phyloP scores from a whole-genome alignment of 768 basidiomycete genomes.

The Xerocomellus amylosporus region DNA sequence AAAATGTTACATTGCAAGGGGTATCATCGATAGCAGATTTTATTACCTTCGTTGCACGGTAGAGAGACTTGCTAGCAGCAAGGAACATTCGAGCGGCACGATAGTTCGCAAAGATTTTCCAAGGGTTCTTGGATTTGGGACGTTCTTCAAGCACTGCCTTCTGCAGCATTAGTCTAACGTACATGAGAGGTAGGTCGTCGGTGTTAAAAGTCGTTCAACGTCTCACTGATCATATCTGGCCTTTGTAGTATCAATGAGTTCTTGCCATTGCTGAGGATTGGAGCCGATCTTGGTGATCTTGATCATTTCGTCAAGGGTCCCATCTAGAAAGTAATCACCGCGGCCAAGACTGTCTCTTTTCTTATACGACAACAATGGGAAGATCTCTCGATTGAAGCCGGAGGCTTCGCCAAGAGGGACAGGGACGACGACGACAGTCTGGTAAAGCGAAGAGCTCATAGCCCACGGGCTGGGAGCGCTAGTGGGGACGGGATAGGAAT shows the following conservation, averaged over 20 bases:
- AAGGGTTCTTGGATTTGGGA: slow-evolving; percentile 1
- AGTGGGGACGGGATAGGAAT: not conserved
- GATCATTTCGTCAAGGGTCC: not conserved
- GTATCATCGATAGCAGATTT: not conserved
- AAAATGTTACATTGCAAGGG: not conserved
- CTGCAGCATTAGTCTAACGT: not conserved
- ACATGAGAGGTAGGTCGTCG: not conserved
- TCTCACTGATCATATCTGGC: slow-evolving; percentile 2
- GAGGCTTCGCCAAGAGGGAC: slow-evolving; percentile 4
- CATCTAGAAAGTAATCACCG: slow-evolving; percentile 6
- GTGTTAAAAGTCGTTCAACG: not conserved
- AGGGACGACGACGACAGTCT: slow-evolving; percentile 3
- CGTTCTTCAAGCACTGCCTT: not conserved
- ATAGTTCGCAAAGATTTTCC: not conserved
- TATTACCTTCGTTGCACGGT: slow-evolving; percentile 3
- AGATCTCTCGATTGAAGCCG: slow-evolving; percentile 1
- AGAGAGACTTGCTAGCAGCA: slow-evolving; percentile 3
- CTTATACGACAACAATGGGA: slow-evolving; percentile 1
- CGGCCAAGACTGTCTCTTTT: not conserved
- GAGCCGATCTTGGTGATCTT: no score
- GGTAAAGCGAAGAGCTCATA: not conserved
- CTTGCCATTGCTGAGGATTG: not conserved
- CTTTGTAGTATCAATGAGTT: no score
- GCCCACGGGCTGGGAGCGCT: not conserved
- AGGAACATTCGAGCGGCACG: slow-evolving; percentile 5